phyloP scores from a whole-genome alignment of 2,329 filamentous ascomycete genomes.

The Fusarium secorum region DNA sequence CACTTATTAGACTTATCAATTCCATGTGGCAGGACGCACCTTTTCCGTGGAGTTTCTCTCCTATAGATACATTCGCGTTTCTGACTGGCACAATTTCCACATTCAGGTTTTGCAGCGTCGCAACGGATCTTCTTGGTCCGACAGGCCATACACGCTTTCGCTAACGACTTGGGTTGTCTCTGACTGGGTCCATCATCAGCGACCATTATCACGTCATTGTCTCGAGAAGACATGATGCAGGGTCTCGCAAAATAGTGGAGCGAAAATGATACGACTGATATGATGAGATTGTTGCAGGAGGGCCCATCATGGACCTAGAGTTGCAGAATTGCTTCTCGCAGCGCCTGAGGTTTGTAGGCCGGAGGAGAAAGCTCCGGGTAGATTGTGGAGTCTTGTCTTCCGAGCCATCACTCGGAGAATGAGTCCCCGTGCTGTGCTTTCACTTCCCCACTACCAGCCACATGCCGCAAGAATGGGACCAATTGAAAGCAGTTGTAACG shows the following conservation, averaged over 20 bases:
- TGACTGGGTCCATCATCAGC: neutral
- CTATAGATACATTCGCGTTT: neutral
- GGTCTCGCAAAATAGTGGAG: neutral
- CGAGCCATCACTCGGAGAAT: neutral
- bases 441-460: neutral
- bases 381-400: neutral
- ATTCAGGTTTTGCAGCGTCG: neutral
- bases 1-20: neutral
- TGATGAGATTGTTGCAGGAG: neutral
- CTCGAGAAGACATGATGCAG: neutral
- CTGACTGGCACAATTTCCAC: neutral
- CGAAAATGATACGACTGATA: neutral
- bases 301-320: neutral
- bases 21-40: neutral
- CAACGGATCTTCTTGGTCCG: constrained; percentile 16
- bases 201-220: neutral
- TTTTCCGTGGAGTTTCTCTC: neutral
- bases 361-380: neutral
- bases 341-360: neutral
- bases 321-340: neutral
- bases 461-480: accelerated
- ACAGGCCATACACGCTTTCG: constrained; percentile 3
- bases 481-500: neutral
- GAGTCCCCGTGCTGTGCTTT: neutral
- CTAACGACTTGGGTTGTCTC: neutral